Conservation (phyloP, 2,329 filamentous ascomycete species). For the Colletotrichum noveboracense region DNA sequence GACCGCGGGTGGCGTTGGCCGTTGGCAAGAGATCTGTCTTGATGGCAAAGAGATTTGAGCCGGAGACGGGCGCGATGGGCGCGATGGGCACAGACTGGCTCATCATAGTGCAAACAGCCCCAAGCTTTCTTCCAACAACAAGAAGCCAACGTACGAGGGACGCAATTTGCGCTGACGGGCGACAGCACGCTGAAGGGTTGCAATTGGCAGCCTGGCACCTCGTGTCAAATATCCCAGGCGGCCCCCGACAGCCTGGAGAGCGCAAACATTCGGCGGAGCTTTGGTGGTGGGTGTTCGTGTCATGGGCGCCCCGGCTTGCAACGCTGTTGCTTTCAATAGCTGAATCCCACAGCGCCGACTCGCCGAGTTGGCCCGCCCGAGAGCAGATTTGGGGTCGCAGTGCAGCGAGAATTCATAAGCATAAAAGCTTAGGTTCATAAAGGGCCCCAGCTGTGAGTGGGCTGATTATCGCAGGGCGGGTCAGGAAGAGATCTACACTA, state of each 20-base stretch:
- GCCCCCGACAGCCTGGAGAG: neutral
- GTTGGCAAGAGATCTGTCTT: neutral
- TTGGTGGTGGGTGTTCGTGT: neutral
- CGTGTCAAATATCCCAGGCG: neutral
- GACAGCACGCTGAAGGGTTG: neutral
- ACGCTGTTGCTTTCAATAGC: constrained; percentile 12
- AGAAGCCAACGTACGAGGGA: neutral
- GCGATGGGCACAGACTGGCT: neutral
- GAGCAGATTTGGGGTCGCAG: neutral
- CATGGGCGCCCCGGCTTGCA: neutral
- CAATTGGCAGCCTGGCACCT: neutral
- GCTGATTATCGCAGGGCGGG: neutral
- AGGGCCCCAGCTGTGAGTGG: neutral
- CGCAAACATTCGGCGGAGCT: neutral
- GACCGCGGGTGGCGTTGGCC: neutral
- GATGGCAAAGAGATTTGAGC: neutral
- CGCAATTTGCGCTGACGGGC: neutral
- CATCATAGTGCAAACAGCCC: neutral
- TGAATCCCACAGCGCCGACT: neutral
- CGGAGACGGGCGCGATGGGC: neutral
- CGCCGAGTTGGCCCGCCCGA: neutral
- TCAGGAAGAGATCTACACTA: neutral
- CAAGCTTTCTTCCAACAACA: neutral
- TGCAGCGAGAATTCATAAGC: neutral
- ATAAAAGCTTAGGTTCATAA: neutral